Conservation (phyloP, 129 eudicot species). For the Artemisia annua region DNA sequence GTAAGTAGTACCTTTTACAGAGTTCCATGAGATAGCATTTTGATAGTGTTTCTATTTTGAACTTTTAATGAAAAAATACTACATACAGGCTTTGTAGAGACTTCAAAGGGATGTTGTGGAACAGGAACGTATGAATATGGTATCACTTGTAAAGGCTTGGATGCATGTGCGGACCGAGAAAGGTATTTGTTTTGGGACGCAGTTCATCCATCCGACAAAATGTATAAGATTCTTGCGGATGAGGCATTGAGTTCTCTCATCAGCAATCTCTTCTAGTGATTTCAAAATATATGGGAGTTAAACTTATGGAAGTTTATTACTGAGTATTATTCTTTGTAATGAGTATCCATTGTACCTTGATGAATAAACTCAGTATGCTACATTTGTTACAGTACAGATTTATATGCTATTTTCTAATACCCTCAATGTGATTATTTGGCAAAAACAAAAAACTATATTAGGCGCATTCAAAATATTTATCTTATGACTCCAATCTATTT, state of each 20-base stretch:
- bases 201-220: conserved; percentile 51
- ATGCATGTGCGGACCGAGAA: conserved; percentile 44
- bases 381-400: too few relatives aligned
- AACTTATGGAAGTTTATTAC: too few relatives aligned
- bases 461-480: too few relatives aligned
- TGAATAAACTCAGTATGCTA: too few relatives aligned
- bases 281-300: neutral
- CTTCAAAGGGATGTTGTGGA: conserved; percentile 69
- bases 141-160: conserved; percentile 51
- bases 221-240: conserved; percentile 55
- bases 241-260: conserved; percentile 38
- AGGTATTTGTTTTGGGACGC: conserved; percentile 70
- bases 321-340: too few relatives aligned
- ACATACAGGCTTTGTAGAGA: conserved; percentile 51
- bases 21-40: neutral
- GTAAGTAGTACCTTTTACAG: conserved; percentile 26
- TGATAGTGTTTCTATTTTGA: neutral
- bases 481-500: too few relatives aligned
- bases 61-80: neutral
- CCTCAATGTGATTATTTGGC: too few relatives aligned
- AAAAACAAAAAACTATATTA: too few relatives aligned
- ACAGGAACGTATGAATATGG: conserved; percentile 56
- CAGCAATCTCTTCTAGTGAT: conserved; percentile 9
- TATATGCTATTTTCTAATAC: too few relatives aligned
- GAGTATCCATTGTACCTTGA: too few relatives aligned